These are phyloP conservation scores for Huntiella abstrusa DNA, from an alignment of 2,329 filamentous ascomycete species.

Conservation along the genomic window DNA sequence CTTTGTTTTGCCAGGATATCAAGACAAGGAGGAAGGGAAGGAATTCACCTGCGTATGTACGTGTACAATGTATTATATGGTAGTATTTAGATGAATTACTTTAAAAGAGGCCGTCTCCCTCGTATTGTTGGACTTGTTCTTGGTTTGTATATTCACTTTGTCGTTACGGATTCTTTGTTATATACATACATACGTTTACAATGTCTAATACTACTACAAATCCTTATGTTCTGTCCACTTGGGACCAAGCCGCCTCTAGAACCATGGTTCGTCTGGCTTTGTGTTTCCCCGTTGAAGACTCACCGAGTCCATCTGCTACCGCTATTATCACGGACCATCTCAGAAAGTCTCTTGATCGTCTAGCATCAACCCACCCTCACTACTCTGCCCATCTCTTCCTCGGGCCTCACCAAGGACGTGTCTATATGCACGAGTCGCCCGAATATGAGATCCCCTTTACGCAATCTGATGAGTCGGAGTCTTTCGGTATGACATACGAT, in stretches of 20 bases:
- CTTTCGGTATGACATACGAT: conserved; percentile 15
- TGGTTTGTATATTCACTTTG: not conserved
- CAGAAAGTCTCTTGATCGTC: conserved; percentile 11
- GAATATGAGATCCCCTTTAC: conserved; percentile 14
- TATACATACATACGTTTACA: conserved; percentile 3
- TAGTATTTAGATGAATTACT: no score
- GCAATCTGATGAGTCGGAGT: conserved; percentile 11
- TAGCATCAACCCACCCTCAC: conserved; percentile 15
- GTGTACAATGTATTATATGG: no score
- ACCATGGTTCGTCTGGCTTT: conserved; percentile 12
- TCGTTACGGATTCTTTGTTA: not conserved
- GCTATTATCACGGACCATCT: conserved; percentile 11
- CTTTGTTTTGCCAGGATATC: no score
- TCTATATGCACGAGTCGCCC: conserved; percentile 13
- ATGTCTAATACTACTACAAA: not conserved
- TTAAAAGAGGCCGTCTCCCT: no score
- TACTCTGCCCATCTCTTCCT: conserved; percentile 16
- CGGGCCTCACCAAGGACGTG: conserved; percentile 11
- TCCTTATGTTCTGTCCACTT: conserved; percentile 11
- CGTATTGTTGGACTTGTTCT: no score
- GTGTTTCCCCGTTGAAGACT: conserved; percentile 13
- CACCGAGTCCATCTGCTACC: conserved; percentile 5
- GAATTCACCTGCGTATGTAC: no score
- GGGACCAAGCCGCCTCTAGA: conserved; percentile 13
- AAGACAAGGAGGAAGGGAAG: no score